Evolutionary conservation across 2,329 filamentous ascomycete species (phyloP).

Genomic region (Helminthosporium solani): DNA sequence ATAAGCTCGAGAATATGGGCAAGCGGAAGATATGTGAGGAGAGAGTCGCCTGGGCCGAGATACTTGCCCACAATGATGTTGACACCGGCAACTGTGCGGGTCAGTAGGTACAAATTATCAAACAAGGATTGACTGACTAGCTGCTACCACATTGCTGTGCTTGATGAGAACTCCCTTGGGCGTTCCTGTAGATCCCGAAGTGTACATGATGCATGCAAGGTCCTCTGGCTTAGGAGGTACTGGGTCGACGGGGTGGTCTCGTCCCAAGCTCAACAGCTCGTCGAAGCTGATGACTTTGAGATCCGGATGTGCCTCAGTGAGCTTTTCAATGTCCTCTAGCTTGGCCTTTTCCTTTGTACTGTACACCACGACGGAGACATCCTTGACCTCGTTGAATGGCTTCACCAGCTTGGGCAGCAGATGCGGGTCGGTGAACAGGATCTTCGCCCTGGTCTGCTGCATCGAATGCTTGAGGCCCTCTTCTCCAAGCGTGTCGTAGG

Average conservation of each 20-base stretch:
- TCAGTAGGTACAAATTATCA: conserved; percentile 8
- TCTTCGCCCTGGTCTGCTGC: conserved; percentile 73
- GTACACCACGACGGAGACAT: conserved; percentile 60
- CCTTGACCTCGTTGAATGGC: conserved; percentile 57
- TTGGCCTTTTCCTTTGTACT: conserved; percentile 56
- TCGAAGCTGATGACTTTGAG: conserved; percentile 58
- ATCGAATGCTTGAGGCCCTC: conserved; percentile 84
- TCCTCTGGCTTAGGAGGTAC: conserved; percentile 73
- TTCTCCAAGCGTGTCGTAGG: conserved; percentile 88
- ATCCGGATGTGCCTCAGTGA: conserved; percentile 55
- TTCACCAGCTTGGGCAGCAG: conserved; percentile 59
- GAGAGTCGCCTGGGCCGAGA: conserved; percentile 72
- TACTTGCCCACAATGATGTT: conserved; percentile 74
- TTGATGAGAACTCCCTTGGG: conserved; percentile 87
- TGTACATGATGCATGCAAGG: conserved; percentile 78
- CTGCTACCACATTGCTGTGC: conserved; percentile 77
- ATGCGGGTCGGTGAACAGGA: conserved; percentile 85
- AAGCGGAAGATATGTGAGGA: conserved; percentile 89
- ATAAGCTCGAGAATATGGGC: conserved; percentile 97
- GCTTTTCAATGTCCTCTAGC: conserved; percentile 54
- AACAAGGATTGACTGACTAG: conserved; percentile 54
- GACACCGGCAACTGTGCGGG: conserved; percentile 67
- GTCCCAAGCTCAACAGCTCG: conserved; percentile 54
- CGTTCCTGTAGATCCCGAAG: conserved; percentile 83
- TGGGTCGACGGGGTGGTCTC: conserved; percentile 69